Base-by-base conservation (phyloP, 768 basidiomycete species). In the Cantharellus cinnabarinus region DNA sequence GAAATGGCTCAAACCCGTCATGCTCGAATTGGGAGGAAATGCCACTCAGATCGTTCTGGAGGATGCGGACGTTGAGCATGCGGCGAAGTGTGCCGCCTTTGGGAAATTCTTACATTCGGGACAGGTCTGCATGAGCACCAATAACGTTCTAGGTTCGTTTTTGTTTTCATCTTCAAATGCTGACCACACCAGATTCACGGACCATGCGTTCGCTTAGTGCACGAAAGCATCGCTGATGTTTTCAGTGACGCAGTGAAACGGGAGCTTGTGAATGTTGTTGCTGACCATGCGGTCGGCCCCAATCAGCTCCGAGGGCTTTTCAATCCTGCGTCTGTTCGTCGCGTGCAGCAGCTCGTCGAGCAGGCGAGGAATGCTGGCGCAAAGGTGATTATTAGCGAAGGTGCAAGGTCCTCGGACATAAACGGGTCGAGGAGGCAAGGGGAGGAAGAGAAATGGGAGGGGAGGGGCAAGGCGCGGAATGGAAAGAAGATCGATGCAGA, bases 151-250 rank as follows among this genome's bases (percentile, higher is more conserved):
- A 0, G 1, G 1, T 37, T 14, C 50, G 29, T n/a, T 15, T 15
- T 52, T n/a, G 4, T 61, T 15, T 40, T 3, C 48, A 35, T 67
- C 67, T 58, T 35, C 41, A 50, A 4, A 40, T 38, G 42, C 20
- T 15, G 39, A 50, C 37, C 15, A 4, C 4, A 35, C 20, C 2
- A 80, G 84, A 41, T 88, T 89, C n/a, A 29, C 20, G 20, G 88
- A 94, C 89, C 90, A 48, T 93, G 34, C 20, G 14, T 41, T 35
- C 5, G 5, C 15, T 29, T 41, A 35, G 56, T 57, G 5, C 56
- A 57, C 58, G 67, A 52, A 67, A 68, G 10, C 65, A 66, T 39
- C 67, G 70, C 60, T 4, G 64, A 65, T 42, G 29, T 60, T 48
- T 63, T 64, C 58, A 42, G 59, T 39, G 41, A 41, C 1, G 40